Base-by-base conservation (phyloP, 257 asterid species). In the Nicotiana knightiana region DNA sequence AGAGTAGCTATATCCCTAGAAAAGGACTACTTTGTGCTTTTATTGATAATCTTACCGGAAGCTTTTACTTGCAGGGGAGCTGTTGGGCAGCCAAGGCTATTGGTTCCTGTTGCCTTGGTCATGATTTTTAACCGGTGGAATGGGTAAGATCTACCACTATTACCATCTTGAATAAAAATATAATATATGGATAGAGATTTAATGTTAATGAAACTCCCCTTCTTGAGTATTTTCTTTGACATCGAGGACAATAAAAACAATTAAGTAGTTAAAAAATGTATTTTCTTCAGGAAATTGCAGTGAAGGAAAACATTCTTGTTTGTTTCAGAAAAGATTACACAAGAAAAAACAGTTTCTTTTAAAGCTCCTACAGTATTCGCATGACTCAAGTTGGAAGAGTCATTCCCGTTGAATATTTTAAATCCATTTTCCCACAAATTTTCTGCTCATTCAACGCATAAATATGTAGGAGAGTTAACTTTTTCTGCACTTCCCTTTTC, bases 91-190 rank as follows among this genome's bases (percentile, higher is more conserved):
- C 98, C 97, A 55, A 88, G 99, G 84, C 84, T 95, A 82, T 82
- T 95, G 80, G 94, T 95, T 84, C 99, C 99, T 55, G 96, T 93
- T 82, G 86, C 86, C 39, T 84, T 95, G 91, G 99, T 95, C 90
- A 89, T 95, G 98, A 59, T 95, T 79, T 95, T 85, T 83, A 93
- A 91, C 81, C 93, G 98, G 83, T 95, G 99, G 99, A 95, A 95
- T 24, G 94, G 82, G 99, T 93, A 88, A 85, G 89, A 28, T 68
- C 79, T 67, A 76, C 17, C 63, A 7, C 80, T 75, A 51, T 75
- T 26, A 51, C 63, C 46, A 75, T n/a, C 16, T 51, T 51, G 63
- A 15, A 12, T 6, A 75, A 51, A 73, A 26, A 70, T 17, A 37
- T 35, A 21, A 21, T 48, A 48, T 24, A 0, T 75, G 46, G 37